Evolutionary conservation across 192 early-diverging fungal species (phyloP), one percentile per base, ranked within the genome.

Genomic region (Coemansia sp.): DNA sequence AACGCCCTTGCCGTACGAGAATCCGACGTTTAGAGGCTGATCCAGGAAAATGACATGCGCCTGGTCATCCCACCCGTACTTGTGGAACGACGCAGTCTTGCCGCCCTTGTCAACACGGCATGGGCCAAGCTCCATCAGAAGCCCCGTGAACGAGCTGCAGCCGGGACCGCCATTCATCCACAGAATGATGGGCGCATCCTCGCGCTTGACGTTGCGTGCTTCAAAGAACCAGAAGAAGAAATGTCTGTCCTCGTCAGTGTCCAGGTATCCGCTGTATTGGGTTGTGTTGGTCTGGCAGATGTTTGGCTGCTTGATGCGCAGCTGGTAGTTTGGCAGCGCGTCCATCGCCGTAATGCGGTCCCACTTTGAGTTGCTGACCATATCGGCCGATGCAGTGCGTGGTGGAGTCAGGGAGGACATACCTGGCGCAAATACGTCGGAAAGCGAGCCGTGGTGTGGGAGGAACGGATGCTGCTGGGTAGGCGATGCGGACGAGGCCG

Each of bases 181-280:
- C 52, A 94, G 77, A 2, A 90, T 68, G 24, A 91, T 73, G 6
- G 96, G 96, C 66, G 95, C 95, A 23, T 78, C 71, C 36, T 73
- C 71, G 26, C 77, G 85, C 66, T 76, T 67, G 18, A 90, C 91
- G 65, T 86, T 85, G 67, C 93, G 92, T 7, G 92, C 91, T 78
- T 96, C 96, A 78, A 99, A 98, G 87, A 99, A 98, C 92, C 93
- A 95, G 77, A 94, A 95, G 85, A 94, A 95, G 71, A 94, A 95
- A 77, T 95, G 92, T 43, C 91, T 87, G 62, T 90, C 86, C n/a
- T 72, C 76, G 39, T 77, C 88, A 10, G 81, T 81, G 39, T 92
- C 89, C 30, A 94, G 77, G 69, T 94, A 92, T 35, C 91, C 92
- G 61, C 89, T 91, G 78, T 92, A 92, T 88, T 97, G 97, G 67